These are phyloP conservation scores for Coemansia umbellata DNA, from an alignment of 192 early-diverging fungal genomes.

Conservation along the genomic window DNA sequence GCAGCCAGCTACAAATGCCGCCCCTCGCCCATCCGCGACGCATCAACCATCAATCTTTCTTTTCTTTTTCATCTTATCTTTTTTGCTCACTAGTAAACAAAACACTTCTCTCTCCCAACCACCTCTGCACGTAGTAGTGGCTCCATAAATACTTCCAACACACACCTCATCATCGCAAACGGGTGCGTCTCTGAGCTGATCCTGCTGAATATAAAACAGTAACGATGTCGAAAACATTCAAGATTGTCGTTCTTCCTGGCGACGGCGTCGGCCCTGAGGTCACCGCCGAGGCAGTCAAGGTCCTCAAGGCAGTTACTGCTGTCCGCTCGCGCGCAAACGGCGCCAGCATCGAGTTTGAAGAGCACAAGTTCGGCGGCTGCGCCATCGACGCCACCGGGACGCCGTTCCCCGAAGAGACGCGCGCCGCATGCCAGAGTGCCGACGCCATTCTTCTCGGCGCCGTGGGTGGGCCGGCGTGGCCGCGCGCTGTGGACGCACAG, in stretches of 20 bases:
- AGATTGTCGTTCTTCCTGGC: conserved; percentile 79
- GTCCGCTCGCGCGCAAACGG: conserved; percentile 58
- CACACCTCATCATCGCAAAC: not conserved
- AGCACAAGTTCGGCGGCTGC: conserved; percentile 84
- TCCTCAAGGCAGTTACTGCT: conserved; percentile 74
- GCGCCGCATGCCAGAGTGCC: conserved; percentile 74
- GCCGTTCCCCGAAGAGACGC: conserved; percentile 80
- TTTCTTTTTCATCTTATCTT: conserved; percentile 24
- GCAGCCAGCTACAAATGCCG: too few species aligned
- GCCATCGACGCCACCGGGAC: conserved; percentile 90
- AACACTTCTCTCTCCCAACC: not conserved
- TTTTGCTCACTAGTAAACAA: not conserved
- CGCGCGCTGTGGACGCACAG: conserved; percentile 61
- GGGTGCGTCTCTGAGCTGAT: too few species aligned
- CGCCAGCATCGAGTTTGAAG: conserved; percentile 64
- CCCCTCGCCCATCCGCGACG: too few species aligned
- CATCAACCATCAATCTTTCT: not conserved
- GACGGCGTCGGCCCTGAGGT: conserved; percentile 98
- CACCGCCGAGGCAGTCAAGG: conserved; percentile 82
- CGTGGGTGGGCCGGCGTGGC: conserved; percentile 97
- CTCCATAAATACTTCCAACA: not conserved
- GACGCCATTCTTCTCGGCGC: conserved; percentile 95
- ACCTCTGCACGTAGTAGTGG: not conserved
- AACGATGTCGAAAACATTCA: conserved; percentile 46
- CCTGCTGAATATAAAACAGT: not conserved